These are phyloP conservation scores for Plenodomus biglobosus DNA, from an alignment of 2,329 filamentous ascomycete genomes.

Conservation along the genomic window DNA sequence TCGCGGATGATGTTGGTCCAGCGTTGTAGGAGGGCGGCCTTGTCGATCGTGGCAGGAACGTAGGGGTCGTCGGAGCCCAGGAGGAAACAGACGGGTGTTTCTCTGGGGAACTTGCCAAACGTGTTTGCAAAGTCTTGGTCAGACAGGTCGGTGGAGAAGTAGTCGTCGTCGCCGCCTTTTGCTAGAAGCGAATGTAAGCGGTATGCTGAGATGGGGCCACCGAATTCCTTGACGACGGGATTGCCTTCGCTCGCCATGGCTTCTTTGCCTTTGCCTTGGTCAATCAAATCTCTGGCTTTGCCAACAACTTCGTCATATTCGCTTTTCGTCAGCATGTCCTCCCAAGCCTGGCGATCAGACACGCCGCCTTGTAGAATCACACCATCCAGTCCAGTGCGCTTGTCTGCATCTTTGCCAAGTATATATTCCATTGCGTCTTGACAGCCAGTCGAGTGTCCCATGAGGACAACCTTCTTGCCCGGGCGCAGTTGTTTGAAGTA, in stretches of 20 bases:
- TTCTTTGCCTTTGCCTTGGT: slow-evolving; percentile 56
- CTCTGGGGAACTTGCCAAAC: slow-evolving; percentile 63
- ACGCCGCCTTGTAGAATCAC: slow-evolving; percentile 79
- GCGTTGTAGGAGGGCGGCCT: slow-evolving; percentile 56
- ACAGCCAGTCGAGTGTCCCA: slow-evolving; percentile 69
- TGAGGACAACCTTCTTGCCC: slow-evolving; percentile 60
- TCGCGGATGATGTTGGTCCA: slow-evolving; percentile 56
- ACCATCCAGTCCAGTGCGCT: slow-evolving; percentile 64
- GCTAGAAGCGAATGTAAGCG: slow-evolving; percentile 62
- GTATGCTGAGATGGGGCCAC: slow-evolving; percentile 56
- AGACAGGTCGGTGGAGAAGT: slow-evolving; percentile 78
- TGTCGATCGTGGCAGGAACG: slow-evolving; percentile 61
- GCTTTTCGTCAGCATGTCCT: slow-evolving; percentile 41
- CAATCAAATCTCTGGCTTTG: slow-evolving; percentile 58
- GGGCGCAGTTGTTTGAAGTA: slow-evolving; percentile 52
- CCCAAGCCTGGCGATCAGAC: slow-evolving; percentile 68
- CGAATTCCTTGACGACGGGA: slow-evolving; percentile 28
- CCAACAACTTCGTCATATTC: slow-evolving; percentile 7
- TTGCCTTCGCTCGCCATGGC: slow-evolving; percentile 52
- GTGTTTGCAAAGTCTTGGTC: slow-evolving; percentile 59
- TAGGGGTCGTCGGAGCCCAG: slow-evolving; percentile 68
- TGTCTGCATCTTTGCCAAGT: slow-evolving; percentile 27
- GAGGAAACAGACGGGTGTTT: slow-evolving; percentile 62
- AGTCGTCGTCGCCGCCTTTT: slow-evolving; percentile 74
- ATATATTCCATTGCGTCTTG: slow-evolving; percentile 70